Evolutionary conservation across 2,329 filamentous ascomycete genomes (phyloP).

Genomic region (Xylariaceae sp.): DNA sequence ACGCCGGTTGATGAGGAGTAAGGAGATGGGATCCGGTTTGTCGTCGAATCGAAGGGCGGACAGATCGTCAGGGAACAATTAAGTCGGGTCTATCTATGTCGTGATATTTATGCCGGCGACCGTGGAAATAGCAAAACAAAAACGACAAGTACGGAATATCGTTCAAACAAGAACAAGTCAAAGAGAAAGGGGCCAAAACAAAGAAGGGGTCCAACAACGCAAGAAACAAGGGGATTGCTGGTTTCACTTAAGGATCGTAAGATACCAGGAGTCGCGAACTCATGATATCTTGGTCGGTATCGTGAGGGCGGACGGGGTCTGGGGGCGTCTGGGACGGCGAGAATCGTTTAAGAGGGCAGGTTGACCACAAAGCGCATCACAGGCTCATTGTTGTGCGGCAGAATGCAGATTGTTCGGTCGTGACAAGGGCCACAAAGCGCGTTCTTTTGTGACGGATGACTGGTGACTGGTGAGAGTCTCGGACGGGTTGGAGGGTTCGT

Average conservation of each 20-base stretch:
- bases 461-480: slow-evolving; percentile 15
- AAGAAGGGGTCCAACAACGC: neutral
- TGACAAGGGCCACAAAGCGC: slow-evolving; percentile 23
- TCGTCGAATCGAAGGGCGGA: neutral
- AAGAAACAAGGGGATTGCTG: slow-evolving; percentile 1
- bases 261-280: slow-evolving; percentile 4
- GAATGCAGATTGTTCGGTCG: slow-evolving; percentile 23
- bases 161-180: neutral
- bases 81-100: neutral
- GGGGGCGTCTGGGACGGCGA: neutral
- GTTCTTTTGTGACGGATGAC: slow-evolving; percentile 15
- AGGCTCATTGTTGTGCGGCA: slow-evolving; percentile 21
- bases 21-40: neutral
- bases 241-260: slow-evolving; percentile 1
- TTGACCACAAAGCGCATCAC: slow-evolving; percentile 20
- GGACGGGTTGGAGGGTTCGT: slow-evolving; percentile 7
- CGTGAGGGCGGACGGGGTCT: slow-evolving; percentile 1
- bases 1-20: slow-evolving; percentile 13
- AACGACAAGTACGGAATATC: neutral
- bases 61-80: neutral
- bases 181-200: neutral
- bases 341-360: slow-evolving; percentile 18
- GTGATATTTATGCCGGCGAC: neutral
- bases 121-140: neutral
- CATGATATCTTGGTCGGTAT: slow-evolving; percentile 13